A percentile compares a stretch with the other conserved stretches of the same genome.
These are phyloP conservation scores for Amphirosellinia nigrospora DNA, from an alignment of 495 filamentous ascomycete species.

Conservation along the genomic window DNA sequence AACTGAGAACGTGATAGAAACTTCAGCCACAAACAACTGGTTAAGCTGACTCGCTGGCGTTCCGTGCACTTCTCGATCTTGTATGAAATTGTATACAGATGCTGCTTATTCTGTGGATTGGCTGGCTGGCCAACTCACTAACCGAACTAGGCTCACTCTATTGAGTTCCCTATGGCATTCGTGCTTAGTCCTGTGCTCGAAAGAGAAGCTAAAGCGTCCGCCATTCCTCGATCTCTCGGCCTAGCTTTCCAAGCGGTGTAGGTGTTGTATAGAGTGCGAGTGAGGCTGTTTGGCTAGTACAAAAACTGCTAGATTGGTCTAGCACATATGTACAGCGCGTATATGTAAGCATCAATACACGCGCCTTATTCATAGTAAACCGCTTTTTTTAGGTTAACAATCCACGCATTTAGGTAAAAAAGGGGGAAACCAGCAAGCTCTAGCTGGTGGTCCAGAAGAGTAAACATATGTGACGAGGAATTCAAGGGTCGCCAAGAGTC, in stretches of 20 bases:
- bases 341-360: not conserved
- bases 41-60: not conserved
- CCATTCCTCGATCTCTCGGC: not conserved
- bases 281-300: not conserved
- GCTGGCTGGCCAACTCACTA: not conserved
- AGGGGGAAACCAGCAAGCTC: not conserved
- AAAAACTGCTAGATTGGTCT: not conserved
- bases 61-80: not conserved
- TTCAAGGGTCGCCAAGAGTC: slow-evolving; percentile 5
- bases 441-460: not conserved
- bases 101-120: not conserved
- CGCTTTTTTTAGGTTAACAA: not conserved
- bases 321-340: slow-evolving; percentile 2
- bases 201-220: not conserved
- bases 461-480: slow-evolving; percentile 10
- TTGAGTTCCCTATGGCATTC: not conserved
- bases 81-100: not conserved
- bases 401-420: not conserved
- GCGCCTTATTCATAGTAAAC: not conserved
- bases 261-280: not conserved
- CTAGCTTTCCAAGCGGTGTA: not conserved
- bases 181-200: not conserved
- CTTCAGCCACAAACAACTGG: slow-evolving; percentile 20
- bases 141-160: not conserved
- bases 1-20: slow-evolving; percentile 26